phyloP scores from a whole-genome alignment of 2,329 filamentous ascomycete genomes.

The Sarocladiaceae sp. region DNA sequence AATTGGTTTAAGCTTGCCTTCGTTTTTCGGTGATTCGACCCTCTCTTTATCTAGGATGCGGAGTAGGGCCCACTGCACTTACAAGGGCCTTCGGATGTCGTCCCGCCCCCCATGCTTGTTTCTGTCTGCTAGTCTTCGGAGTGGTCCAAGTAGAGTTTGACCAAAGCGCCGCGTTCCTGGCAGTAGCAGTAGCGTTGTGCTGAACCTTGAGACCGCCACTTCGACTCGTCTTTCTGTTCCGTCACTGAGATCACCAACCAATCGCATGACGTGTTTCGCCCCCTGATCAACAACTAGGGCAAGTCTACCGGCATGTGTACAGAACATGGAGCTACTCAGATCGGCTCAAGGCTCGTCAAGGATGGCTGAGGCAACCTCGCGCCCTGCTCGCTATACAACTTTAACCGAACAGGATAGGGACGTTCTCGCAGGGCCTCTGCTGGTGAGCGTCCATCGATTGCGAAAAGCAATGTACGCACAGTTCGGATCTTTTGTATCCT shows the following conservation, averaged over 20 bases:
- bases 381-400: too few relatives aligned
- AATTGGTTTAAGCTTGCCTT: slow-evolving; percentile 3
- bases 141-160: neutral
- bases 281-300: too few relatives aligned
- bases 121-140: neutral
- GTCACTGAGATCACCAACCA: neutral
- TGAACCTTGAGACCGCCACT: neutral
- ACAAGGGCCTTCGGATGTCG: slow-evolving; percentile 7
- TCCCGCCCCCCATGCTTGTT: slow-evolving; percentile 1
- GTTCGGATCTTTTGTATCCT: neutral
- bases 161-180: neutral
- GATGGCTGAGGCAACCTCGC: neutral
- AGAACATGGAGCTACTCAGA: too few relatives aligned
- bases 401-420: too few relatives aligned
- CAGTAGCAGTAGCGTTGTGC: neutral
- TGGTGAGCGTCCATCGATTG: neutral
- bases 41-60: too few relatives aligned
- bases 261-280: neutral
- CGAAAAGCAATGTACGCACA: neutral
- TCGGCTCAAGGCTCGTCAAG: slow-evolving; percentile 3
- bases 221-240: neutral
- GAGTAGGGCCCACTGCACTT: neutral
- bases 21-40: too few relatives aligned
- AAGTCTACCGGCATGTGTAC: too few relatives aligned
- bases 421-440: neutral